phyloP scores from a whole-genome alignment of 2,329 filamentous ascomycete species.

The Emericellopsis atlantica region DNA sequence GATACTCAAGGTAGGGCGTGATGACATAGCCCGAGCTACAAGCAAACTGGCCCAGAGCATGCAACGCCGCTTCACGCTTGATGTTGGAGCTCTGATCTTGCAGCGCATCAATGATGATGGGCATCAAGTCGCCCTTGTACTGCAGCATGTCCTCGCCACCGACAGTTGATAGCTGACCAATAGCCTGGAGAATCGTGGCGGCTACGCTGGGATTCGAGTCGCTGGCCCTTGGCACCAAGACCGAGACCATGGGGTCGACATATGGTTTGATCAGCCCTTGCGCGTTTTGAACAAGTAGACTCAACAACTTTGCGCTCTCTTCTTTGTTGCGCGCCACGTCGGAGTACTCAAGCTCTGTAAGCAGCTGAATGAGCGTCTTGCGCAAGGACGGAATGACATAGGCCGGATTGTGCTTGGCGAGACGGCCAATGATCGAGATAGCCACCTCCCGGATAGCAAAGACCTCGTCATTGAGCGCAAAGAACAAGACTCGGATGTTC shows the following conservation, averaged over 20 bases:
- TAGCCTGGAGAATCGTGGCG: constrained; percentile 86
- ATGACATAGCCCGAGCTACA: constrained; percentile 98
- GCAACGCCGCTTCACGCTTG: constrained; percentile 84
- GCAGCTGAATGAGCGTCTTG: constrained; percentile 88
- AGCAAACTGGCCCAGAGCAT: constrained; percentile 81
- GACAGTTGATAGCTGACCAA: constrained; percentile 87
- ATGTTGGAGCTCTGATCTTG: constrained; percentile 85
- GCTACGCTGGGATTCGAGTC: constrained; percentile 81
- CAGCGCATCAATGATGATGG: constrained; percentile 82
- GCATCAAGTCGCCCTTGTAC: constrained; percentile 89
- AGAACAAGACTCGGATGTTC: constrained; percentile 90
- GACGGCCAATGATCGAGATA: constrained; percentile 88
- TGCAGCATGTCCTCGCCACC: constrained; percentile 88
- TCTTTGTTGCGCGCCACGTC: constrained; percentile 91
- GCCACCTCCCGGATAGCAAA: constrained; percentile 89
- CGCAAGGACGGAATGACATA: constrained; percentile 94
- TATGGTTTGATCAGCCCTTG: constrained; percentile 91
- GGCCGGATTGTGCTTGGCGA: constrained; percentile 85
- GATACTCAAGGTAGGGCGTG: constrained; percentile 88
- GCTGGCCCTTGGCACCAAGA: constrained; percentile 83
- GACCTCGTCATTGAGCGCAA: constrained; percentile 88
- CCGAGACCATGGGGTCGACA: constrained; percentile 89
- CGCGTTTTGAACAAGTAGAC: constrained; percentile 83
- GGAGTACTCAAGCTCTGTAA: constrained; percentile 93
- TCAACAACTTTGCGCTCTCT: constrained; percentile 87